Base-by-base conservation (phyloP, 768 basidiomycete species). In the Suillus occidentalis region DNA sequence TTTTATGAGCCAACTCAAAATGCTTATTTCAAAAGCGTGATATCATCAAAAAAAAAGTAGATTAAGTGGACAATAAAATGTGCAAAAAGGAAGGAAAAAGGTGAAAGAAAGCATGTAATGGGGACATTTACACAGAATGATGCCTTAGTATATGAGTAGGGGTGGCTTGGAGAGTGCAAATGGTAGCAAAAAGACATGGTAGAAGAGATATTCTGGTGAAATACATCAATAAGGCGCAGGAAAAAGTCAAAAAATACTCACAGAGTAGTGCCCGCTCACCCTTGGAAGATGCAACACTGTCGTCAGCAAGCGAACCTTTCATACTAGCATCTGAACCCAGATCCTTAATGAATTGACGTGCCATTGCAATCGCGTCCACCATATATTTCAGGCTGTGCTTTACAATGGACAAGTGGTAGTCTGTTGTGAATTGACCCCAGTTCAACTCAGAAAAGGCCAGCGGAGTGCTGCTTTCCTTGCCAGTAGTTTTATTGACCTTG, bases 391-490 rank as follows among this genome's bases (percentile, higher is more conserved):
- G 20, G 45, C 45, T 12, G 3, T 1, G 5, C 45, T 22, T 47
- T 12, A 47, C n/a, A 47, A 47, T 47, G n/a, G 45, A n/a, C 45
- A 47, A 22, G 47, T 49, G 6, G 47, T 49, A 49, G 6, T 49
- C 47, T 1, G 47, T 49, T 22, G 4, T 49, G 47, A 13, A 49
- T 13, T 49, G n/a, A 5, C n/a, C 22, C 47, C 14, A 63, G 39
- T 63, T 65, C 22, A 49, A 55, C 6, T 45, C 25, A 0, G 61
- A 65, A 22, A 65, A 65, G 2, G 40, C 25, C 10, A 45, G 43
- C 6, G 43, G 39, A 49, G 20, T 61, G 13, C 12, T 47, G 18
- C 34, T 31, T 28, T 61, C 60, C 42, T 49, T 61, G 42, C 60
- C 42, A 3, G 60, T 43, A 14, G 40, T 4, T 47, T 43, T 61